phyloP scores from a whole-genome alignment of 2,329 filamentous ascomycete genomes.

The Fusarium veterinarium region DNA sequence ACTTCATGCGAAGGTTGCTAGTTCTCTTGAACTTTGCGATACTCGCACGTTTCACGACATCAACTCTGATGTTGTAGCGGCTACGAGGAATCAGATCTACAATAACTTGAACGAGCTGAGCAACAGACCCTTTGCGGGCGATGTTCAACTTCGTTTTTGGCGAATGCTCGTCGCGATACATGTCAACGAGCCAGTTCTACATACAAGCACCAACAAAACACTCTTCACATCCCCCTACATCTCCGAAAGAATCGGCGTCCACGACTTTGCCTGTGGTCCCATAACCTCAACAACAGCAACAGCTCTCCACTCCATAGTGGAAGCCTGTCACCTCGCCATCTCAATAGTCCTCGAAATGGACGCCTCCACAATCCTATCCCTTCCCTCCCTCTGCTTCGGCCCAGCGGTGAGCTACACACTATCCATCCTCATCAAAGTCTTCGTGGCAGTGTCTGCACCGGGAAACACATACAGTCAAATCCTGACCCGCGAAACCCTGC shows the following conservation, averaged over 20 bases:
- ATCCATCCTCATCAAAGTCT: conserved; percentile 30
- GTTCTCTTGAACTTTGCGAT: conserved; percentile 9
- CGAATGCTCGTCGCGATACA: conserved; percentile 12
- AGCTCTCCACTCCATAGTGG: conserved; percentile 14
- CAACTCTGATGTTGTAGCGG: not conserved
- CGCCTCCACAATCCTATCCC: conserved; percentile 3
- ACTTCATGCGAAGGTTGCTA: conserved; percentile 10
- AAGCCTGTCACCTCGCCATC: conserved; percentile 28
- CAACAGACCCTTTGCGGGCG: conserved; percentile 10
- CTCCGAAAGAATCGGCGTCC: conserved; percentile 21
- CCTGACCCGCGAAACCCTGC: not conserved
- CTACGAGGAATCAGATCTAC: not conserved
- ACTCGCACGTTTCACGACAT: not conserved
- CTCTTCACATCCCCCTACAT: conserved; percentile 25
- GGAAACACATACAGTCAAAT: conserved; percentile 28
- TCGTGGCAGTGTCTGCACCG: conserved; percentile 30
- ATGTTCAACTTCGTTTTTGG: conserved; percentile 25
- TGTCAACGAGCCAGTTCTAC: conserved; percentile 17
- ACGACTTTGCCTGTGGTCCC: conserved; percentile 12
- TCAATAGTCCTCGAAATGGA: conserved; percentile 17
- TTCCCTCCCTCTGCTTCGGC: conserved; percentile 28
- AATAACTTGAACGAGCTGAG: not conserved
- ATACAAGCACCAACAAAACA: conserved; percentile 26
- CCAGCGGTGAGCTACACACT: conserved; percentile 30
- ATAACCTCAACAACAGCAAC: conserved; percentile 1